Evolutionary conservation across 192 early-diverging fungal genomes (phyloP), one percentile per base, ranked within the genome.

Genomic region (Coemansia sp.): DNA sequence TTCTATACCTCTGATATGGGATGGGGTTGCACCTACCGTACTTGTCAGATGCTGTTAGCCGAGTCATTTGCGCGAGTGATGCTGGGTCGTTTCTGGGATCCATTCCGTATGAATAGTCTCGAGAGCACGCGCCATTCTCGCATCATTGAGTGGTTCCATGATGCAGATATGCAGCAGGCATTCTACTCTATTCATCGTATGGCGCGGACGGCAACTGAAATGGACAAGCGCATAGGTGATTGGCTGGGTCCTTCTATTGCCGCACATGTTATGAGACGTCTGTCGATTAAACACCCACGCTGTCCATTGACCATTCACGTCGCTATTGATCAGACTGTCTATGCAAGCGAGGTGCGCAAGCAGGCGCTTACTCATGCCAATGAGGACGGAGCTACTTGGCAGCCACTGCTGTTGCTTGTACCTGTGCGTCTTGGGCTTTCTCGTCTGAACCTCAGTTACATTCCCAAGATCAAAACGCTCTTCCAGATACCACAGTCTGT

Each of bases 1-100:
- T 83, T 78, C 53, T 83, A 83, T 72, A 83, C 81, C 16, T 83
- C 81, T 16, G 81, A 83, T 61, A 78, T 78, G 69, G 81, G 81
- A 26, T 83, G 81, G 81, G 81, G 81, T 3, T 83, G 81, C 62
- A 83, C 76, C 21, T 78, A 83, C 67, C 72, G 81, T 61, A 78
- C 81, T 16, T 75, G 81, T 55, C 81, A 83, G 72, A 83, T 83
- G 81, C 65, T 83, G 69, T 67, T 83, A 18, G 81, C 81, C 10
- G 69, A 75, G 65, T 65, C 72, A 28, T 83, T 75, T 78, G 58
- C 72, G 48, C 69, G 76, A 28, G 69, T 83, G 55, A 16, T 76
- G 60, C 67, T 83, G 55, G 76, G 73, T 4, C 64, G 72, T 23
- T 71, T 74, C 67, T 83, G 75, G 76, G 76, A 78, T 14, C 75